Conservation (phyloP, 192 early-diverging fungal genomes). For the Coemansia sp. region DNA sequence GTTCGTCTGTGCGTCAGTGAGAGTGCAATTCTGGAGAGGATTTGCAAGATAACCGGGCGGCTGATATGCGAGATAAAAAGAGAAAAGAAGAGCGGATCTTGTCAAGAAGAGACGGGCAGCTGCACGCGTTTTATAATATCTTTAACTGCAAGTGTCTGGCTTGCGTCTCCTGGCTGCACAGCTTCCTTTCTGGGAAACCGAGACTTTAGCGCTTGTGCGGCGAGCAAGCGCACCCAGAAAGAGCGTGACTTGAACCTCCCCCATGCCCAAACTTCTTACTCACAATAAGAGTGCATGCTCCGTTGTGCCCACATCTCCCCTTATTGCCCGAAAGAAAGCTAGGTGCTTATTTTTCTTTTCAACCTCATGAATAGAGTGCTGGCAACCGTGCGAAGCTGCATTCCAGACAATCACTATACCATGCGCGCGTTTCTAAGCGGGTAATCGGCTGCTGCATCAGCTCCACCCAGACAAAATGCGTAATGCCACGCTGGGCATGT, state of each 20-base stretch:
- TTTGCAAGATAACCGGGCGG: too few relatives aligned
- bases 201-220: conserved; percentile 4
- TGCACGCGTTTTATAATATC: too few relatives aligned
- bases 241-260: conserved; percentile 1
- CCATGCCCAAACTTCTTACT: conserved; percentile 3
- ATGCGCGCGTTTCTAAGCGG: background rate
- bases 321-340: background rate
- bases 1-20: too few relatives aligned
- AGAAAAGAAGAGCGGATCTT: too few relatives aligned
- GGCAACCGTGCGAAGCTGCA: too few relatives aligned
- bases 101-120: too few relatives aligned
- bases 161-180: too few relatives aligned
- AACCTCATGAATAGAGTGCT: too few relatives aligned
- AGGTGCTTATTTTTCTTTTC: too few relatives aligned
- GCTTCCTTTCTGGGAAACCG: conserved; percentile 1
- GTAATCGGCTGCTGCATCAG: conserved; percentile 1
- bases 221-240: background rate
- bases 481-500: background rate
- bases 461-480: background rate
- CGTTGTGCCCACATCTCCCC: background rate
- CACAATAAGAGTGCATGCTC: background rate
- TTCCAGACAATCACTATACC: background rate
- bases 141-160: too few relatives aligned
- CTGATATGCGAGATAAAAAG: too few relatives aligned
- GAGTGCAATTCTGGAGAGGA: too few relatives aligned